These are phyloP conservation scores for Moringa oleifera DNA, from an alignment of 345 rosid genomes.

Conservation along the genomic window DNA sequence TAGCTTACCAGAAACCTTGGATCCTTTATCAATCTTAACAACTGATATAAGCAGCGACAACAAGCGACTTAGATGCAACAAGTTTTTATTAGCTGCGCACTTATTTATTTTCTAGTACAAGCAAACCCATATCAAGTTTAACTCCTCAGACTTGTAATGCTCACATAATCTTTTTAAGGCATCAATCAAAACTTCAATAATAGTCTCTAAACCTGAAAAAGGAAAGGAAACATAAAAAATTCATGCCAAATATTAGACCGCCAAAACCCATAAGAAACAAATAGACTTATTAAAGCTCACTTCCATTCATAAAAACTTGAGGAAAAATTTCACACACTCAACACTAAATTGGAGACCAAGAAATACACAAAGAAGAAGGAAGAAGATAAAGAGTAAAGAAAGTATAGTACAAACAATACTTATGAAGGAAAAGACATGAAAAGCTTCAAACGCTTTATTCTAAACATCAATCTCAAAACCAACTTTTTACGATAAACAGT, in stretches of 20 bases:
- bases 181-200: constrained; percentile 52
- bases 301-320: neutral
- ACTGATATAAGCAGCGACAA: constrained; percentile 48
- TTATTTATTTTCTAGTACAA: constrained; percentile 42
- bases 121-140: constrained; percentile 47
- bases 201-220: constrained; percentile 50
- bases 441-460: neutral
- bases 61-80: constrained; percentile 42
- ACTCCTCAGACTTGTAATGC: constrained; percentile 46
- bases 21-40: constrained; percentile 41
- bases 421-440: neutral
- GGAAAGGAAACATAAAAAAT: constrained; percentile 16
- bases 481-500: neutral
- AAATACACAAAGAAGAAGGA: neutral
- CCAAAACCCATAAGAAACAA: neutral
- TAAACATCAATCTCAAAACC: neutral
- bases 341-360: neutral
- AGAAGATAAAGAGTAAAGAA: too few species aligned
- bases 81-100: constrained; percentile 23
- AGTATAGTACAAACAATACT: neutral
- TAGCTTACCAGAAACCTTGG: constrained; percentile 50
- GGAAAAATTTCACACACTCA: neutral
- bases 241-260: constrained; percentile 4
- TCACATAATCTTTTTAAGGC: constrained; percentile 55
- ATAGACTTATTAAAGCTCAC: neutral